These are phyloP conservation scores for Russula compacta DNA, from an alignment of 768 basidiomycete genomes.

Conservation along the genomic window DNA sequence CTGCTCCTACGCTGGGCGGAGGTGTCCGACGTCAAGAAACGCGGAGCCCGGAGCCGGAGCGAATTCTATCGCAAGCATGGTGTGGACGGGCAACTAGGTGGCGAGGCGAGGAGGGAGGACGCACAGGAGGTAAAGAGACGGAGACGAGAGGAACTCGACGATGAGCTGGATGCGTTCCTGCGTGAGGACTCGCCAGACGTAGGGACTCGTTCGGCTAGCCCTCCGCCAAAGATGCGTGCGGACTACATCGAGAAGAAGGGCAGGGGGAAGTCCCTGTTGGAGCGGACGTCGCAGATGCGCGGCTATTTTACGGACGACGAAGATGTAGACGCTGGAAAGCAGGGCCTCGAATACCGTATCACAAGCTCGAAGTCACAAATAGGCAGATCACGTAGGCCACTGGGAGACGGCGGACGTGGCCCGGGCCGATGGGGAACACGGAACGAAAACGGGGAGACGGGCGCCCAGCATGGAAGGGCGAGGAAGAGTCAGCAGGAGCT, in stretches of 20 bases:
- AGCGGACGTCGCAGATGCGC: conserved; percentile 45
- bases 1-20: conserved; percentile 74
- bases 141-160: conserved; percentile 41
- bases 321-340: conserved; percentile 28
- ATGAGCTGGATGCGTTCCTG: conserved; percentile 63
- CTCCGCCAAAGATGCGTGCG: conserved; percentile 59
- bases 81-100: conserved; percentile 45
- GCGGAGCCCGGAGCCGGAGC: conserved; percentile 61
- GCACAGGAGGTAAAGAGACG: conserved; percentile 26
- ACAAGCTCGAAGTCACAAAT: conserved; percentile 21
- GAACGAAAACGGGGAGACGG: conserved; percentile 21
- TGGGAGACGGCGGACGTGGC: conserved; percentile 6
- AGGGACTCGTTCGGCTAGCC: conserved; percentile 22
- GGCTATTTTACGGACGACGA: conserved; percentile 26
- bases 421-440: conserved; percentile 1
- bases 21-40: conserved; percentile 65
- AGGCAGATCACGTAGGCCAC: conserved; percentile 19
- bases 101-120: conserved; percentile 25
- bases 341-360: conserved; percentile 35
- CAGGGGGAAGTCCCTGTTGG: conserved; percentile 37
- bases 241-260: conserved; percentile 45
- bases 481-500: conserved; percentile 65
- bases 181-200: conserved; percentile 33
- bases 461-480: conserved; percentile 30
- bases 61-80: conserved; percentile 77